Percentiles rank a stretch among this genome's conserved stretches.
Evolutionary conservation across 176 grass and related monocot genomes (phyloP).

Genomic region (Eragrostis curvula): DNA sequence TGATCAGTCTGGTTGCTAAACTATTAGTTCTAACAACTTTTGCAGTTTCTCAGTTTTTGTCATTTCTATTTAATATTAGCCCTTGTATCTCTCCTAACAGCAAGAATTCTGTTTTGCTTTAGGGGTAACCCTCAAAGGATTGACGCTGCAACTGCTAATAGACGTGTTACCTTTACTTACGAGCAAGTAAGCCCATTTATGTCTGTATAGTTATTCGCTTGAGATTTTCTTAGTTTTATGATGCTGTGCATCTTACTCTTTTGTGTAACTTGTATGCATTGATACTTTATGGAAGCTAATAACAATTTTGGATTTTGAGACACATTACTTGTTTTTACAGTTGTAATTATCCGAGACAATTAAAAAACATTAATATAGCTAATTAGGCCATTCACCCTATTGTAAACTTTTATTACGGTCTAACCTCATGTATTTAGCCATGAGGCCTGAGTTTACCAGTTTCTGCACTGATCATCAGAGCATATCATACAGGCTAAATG

Average conservation of each 20-base stretch:
- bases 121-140: conserved; percentile 98
- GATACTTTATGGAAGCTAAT: not conserved
- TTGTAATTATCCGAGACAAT: conserved; percentile 28
- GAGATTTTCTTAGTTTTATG: not conserved
- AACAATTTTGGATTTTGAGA: not conserved
- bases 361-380: not conserved
- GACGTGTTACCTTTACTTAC: conserved; percentile 87
- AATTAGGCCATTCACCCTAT: not conserved
- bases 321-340: not conserved
- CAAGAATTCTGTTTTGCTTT: conserved; percentile 35
- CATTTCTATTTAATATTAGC: conserved; percentile 17
- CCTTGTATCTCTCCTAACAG: conserved; percentile 22
- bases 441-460: not conserved
- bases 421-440: conserved; percentile 7
- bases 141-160: conserved; percentile 82
- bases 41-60: conserved; percentile 8
- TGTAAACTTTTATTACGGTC: not conserved
- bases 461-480: conserved; percentile 15
- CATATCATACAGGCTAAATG: conserved; percentile 18
- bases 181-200: conserved; percentile 77
- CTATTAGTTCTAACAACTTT: conserved; percentile 28
- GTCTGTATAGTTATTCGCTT: conserved; percentile 21
- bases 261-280: not conserved
- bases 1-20: not conserved
- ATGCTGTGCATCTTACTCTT: conserved; percentile 5